A percentile compares a stretch with the other conserved stretches of the same genome.
phyloP scores from a whole-genome alignment of 176 grass and related monocot species.

The Phragmites australis region DNA sequence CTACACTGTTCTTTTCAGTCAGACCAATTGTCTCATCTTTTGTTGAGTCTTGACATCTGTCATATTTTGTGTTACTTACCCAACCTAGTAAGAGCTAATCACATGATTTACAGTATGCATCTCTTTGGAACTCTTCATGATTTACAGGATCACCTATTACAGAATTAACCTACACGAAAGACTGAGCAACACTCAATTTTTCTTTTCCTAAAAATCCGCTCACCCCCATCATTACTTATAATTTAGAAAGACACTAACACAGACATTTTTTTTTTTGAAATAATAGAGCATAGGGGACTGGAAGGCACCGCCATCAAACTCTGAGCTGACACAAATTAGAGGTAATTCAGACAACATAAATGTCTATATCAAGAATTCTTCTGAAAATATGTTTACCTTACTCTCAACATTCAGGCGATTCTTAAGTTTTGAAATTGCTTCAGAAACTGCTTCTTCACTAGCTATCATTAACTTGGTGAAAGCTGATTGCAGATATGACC shows the following conservation, averaged over 20 bases:
- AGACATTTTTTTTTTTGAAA: too few relatives aligned
- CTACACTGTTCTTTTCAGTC: background rate
- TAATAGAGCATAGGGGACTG: background rate
- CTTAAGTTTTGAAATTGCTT: conserved; percentile 64
- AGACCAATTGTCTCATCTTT: background rate
- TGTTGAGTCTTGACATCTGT: background rate
- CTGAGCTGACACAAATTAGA: background rate
- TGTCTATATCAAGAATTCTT: background rate
- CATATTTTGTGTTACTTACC: background rate
- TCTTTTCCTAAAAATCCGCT: background rate
- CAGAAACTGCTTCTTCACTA: conserved; percentile 57
- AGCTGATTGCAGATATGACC: conserved; percentile 61
- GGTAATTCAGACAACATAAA: conserved; percentile 13
- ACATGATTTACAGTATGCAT: too few relatives aligned
- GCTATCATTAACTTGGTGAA: conserved; percentile 78
- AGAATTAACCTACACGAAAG: background rate
- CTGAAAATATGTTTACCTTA: conserved; percentile 54
- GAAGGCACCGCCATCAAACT: conserved; percentile 15
- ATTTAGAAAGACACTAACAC: background rate
- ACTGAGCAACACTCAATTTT: background rate
- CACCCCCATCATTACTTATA: background rate
- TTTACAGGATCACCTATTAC: too few relatives aligned
- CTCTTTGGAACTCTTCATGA: too few relatives aligned
- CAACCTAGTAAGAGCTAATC: too few relatives aligned
- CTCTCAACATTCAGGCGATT: conserved; percentile 55